Percentiles rank a stretch among this genome's conserved stretches.
Evolutionary conservation across 148 eudicot species (phyloP).

Genomic region (Amaranthus hypochondriacus): DNA sequence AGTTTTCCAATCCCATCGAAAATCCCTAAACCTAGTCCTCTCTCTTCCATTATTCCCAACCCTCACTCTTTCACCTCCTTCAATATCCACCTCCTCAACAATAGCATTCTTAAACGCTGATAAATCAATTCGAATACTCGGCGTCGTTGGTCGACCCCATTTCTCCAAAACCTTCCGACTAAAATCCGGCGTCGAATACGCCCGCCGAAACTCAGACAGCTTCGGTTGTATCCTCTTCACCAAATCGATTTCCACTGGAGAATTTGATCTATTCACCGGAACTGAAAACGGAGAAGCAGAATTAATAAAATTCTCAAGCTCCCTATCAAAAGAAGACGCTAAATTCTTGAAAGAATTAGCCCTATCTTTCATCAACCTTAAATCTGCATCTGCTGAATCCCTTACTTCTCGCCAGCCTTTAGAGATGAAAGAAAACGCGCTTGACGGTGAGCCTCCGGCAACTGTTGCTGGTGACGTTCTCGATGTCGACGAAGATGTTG

Average conservation of each 20-base stretch:
- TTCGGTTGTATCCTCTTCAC: constrained; percentile 70
- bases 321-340: constrained; percentile 64
- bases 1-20: constrained; percentile 38
- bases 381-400: constrained; percentile 78
- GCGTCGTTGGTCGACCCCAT: constrained; percentile 43
- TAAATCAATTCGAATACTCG: constrained; percentile 63
- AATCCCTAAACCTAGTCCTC: constrained; percentile 42
- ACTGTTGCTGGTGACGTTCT: constrained; percentile 21
- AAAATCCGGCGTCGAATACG: constrained; percentile 81
- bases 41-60: constrained; percentile 27
- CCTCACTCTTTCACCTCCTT: constrained; percentile 31
- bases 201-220: constrained; percentile 67
- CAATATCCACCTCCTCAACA: constrained; percentile 50
- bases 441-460: constrained; percentile 39
- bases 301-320: constrained; percentile 72
- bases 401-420: constrained; percentile 78
- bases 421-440: constrained; percentile 70
- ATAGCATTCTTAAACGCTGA: constrained; percentile 68
- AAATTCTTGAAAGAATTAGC: constrained; percentile 74
- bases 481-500: constrained; percentile 15
- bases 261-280: constrained; percentile 34
- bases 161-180: constrained; percentile 56
- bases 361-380: constrained; percentile 62
- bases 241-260: constrained; percentile 55
- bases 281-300: constrained; percentile 55